These are phyloP conservation scores for Penicillium arizonense DNA, from an alignment of 495 filamentous ascomycete genomes.

Conservation along the genomic window DNA sequence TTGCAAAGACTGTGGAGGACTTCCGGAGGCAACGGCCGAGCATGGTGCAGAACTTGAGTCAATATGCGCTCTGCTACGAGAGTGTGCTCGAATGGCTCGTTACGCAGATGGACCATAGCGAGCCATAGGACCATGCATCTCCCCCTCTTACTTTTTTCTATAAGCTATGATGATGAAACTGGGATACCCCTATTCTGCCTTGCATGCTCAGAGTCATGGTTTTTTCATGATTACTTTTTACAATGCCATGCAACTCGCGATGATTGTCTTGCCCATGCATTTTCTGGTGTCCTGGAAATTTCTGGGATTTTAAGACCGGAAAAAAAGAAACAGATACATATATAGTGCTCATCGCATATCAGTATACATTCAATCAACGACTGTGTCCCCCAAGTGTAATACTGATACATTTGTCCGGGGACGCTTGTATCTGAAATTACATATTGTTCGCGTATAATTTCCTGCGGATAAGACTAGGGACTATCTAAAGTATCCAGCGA, in stretches of 20 bases:
- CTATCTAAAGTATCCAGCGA: too few species aligned
- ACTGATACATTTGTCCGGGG: too few species aligned
- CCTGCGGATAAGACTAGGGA: too few species aligned
- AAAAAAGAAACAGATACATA: neutral
- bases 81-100: constrained; percentile 87
- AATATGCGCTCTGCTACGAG: constrained; percentile 97
- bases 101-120: constrained; percentile 37
- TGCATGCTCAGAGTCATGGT: constrained; percentile 3
- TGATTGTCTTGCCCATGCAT: constrained; percentile 1
- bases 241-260: constrained; percentile 6
- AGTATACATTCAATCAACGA: too few species aligned
- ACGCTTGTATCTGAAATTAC: too few species aligned
- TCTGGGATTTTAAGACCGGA: neutral
- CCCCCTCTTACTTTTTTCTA: neutral
- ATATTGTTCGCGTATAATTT: too few species aligned
- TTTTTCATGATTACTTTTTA: constrained; percentile 1
- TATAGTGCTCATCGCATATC: too few species aligned
- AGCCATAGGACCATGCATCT: neutral
- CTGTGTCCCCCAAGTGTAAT: too few species aligned
- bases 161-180: constrained; percentile 4
- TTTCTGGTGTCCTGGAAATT: constrained; percentile 2
- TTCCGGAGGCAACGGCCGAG: constrained; percentile 84
- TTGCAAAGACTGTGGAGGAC: constrained; percentile 83
- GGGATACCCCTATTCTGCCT: constrained; percentile 3
- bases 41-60: constrained; percentile 95